A percentile compares a stretch with the other conserved stretches of the same genome.
Evolutionary conservation across 345 rosid species (phyloP).

Genomic region (Fremontodendron californicum): DNA sequence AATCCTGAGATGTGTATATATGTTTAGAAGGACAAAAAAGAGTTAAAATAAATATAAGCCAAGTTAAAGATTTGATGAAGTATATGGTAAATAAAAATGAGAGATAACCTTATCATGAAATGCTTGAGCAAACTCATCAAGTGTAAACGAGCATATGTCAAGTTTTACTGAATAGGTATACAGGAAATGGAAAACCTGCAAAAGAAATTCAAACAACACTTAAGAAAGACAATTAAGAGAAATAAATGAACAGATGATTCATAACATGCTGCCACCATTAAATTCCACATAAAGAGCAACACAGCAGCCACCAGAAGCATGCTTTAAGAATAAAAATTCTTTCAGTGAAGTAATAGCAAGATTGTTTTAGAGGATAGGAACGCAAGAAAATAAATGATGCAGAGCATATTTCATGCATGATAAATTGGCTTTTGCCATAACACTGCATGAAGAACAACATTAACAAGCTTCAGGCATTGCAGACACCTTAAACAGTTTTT

Average conservation of each 20-base stretch:
- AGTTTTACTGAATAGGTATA: constrained; percentile 65
- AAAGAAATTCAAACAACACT: constrained; percentile 17
- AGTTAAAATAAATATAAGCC: constrained; percentile 12
- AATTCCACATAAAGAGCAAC: not conserved
- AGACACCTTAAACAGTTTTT: constrained; percentile 89
- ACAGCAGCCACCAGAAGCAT: not conserved
- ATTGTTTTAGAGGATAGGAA: not conserved
- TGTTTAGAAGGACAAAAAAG: not conserved
- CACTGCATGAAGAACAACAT: not conserved
- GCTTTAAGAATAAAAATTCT: not conserved
- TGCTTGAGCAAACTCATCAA: constrained; percentile 87
- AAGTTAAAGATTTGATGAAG: not conserved
- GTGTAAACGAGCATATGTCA: constrained; percentile 69
- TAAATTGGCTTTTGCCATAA: not conserved
- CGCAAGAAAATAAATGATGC: not conserved
- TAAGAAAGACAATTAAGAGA: constrained; percentile 20
- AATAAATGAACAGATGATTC: not conserved
- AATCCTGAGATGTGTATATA: constrained; percentile 54
- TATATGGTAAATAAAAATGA: constrained; percentile 10
- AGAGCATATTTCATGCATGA: not conserved
- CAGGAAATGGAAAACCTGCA: constrained; percentile 89
- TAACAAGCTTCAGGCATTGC: constrained; percentile 9
- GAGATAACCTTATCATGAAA: constrained; percentile 85
- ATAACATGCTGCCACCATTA: not conserved
- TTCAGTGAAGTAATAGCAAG: no score